Evolutionary conservation across 2,329 filamentous ascomycete genomes (phyloP), one percentile per base, ranked within the genome.

Genomic region (Fusarium transvaalense): DNA sequence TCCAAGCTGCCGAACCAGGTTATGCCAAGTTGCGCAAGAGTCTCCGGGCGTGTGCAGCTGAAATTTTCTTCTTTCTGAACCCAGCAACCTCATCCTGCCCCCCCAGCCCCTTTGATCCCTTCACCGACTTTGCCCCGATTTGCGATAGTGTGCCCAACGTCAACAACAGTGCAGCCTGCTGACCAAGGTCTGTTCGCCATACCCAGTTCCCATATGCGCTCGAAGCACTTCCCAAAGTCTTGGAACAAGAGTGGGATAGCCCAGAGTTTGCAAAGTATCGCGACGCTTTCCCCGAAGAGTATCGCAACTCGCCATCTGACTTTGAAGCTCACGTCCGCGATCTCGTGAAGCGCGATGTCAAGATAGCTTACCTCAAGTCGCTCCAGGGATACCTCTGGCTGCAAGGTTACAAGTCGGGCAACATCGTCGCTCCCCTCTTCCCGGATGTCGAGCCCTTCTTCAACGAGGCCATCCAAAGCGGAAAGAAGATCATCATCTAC

Each of bases 311-410:
- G 42, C 87, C 86, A 47, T 80, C 82, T 23, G 85, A 86, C 23
- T 83, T 95, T 59, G 83, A 88, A 68, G 83, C 85, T 15, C 91
- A 94, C 78, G 88, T 93, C 63, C 81, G 85, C 69, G 89, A 93
- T 74, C 85, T 95, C 66, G 90, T 92, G 73, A 81, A 84, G 63
- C 86, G 85, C 66, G 92, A 96, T 76, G 84, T 93, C 75, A 96
- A 95, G 80, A 84, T 89, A 62, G 82, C 91, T 41, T 94, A 93
- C 78, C 83, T 94, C 67, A 96, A 96, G 82, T 87, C 87, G 61
- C 87, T 95, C 42, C 92, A 96, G 81, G 91, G 92, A 71, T 89
- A 92, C 73, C 85, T 96, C 39, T 96, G 92, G 92, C 83, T 89
- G 74, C 85, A 85, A 38, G 92, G 92, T 61, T 96, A 95, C 80